phyloP scores from a whole-genome alignment of 169 alveolate genomes.

The Plasmodium gonderi region DNA sequence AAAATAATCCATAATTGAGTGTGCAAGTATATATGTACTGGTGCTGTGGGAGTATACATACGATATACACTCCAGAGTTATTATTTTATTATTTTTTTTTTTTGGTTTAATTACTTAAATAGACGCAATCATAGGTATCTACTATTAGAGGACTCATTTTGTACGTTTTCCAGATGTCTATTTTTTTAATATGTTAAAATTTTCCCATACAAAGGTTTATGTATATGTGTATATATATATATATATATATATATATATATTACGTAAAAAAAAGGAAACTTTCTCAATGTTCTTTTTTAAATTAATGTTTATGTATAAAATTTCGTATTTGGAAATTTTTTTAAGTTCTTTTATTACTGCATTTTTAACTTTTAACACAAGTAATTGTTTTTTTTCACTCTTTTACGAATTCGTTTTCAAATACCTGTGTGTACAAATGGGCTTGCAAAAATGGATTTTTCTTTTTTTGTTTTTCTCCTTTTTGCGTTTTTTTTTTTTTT shows the following conservation, averaged over 20 bases:
- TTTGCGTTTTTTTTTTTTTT: background rate
- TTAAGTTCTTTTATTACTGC: background rate
- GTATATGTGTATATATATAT: background rate
- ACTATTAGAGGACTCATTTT: background rate
- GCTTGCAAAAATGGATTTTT: background rate
- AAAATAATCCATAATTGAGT: no score
- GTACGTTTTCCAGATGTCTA: background rate
- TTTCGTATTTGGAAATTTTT: background rate
- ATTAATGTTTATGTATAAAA: background rate
- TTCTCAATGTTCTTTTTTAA: background rate
- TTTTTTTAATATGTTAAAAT: background rate
- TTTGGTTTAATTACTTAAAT: constrained; percentile 42
- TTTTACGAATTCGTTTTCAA: background rate
- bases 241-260: constrained; percentile 5
- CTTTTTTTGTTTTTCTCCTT: background rate
- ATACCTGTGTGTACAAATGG: background rate
- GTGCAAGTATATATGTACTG: background rate
- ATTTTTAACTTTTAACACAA: constrained; percentile 12
- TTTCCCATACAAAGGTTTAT: background rate
- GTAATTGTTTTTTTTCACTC: background rate
- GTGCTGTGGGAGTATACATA: background rate
- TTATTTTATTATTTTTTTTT: background rate
- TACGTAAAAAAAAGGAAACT: background rate
- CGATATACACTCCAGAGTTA: background rate
- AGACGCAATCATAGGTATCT: constrained; percentile 30